These are phyloP conservation scores for Lasiosphaeria ovina DNA, from an alignment of 495 filamentous ascomycete genomes.

Conservation along the genomic window DNA sequence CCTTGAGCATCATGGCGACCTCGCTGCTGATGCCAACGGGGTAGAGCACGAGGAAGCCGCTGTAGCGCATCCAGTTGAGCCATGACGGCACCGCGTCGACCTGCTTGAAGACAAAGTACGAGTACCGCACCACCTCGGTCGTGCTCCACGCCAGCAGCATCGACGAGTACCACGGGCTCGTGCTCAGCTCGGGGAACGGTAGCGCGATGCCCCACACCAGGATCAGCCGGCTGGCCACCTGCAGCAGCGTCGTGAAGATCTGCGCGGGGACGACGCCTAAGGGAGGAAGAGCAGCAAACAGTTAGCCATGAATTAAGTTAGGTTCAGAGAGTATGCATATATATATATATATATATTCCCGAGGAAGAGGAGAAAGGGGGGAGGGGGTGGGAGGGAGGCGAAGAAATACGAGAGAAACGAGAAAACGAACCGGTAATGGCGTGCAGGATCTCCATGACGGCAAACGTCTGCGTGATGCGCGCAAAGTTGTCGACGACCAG, in stretches of 20 bases:
- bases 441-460: conserved; percentile 80
- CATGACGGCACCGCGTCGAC: conserved; percentile 52
- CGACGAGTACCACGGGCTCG: conserved; percentile 53
- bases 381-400: background rate
- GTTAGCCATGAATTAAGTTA: too few relatives aligned
- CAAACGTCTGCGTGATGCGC: conserved; percentile 77
- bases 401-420: background rate
- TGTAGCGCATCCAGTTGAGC: conserved; percentile 87
- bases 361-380: background rate
- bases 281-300: too few relatives aligned
- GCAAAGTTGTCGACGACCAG: conserved; percentile 61
- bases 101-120: conserved; percentile 77
- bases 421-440: conserved; percentile 58
- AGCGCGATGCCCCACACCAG: conserved; percentile 78
- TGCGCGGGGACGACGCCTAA: conserved; percentile 79
- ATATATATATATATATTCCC: background rate
- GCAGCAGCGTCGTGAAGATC: conserved; percentile 80
- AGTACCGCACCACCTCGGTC: conserved; percentile 87
- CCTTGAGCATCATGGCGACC: conserved; percentile 68
- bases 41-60: conserved; percentile 89
- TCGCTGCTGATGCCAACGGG: conserved; percentile 88
- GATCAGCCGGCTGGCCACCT: conserved; percentile 77
- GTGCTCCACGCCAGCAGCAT: conserved; percentile 82
- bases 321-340: too few relatives aligned
- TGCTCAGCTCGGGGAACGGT: conserved; percentile 60